These are phyloP conservation scores for Omphalea diandra DNA, from an alignment of 441 rosid genomes.

Conservation along the genomic window DNA sequence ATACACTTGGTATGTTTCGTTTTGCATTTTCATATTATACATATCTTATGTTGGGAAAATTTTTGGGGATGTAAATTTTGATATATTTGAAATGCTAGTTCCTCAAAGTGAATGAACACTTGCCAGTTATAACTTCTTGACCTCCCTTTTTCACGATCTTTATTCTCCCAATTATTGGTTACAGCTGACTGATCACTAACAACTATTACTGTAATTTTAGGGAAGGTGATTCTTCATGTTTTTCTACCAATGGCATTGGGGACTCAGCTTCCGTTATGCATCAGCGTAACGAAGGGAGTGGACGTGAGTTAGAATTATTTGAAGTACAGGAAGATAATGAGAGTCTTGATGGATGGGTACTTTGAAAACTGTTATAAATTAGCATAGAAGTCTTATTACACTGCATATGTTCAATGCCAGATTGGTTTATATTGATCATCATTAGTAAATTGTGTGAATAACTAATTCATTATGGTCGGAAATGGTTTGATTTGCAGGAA, in stretches of 20 bases:
- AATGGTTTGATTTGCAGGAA: constrained; percentile 44
- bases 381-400: constrained; percentile 3
- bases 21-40: not conserved
- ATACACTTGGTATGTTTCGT: constrained; percentile 23
- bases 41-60: not conserved
- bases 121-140: not conserved
- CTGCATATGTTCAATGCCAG: not conserved
- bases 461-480: constrained; percentile 14
- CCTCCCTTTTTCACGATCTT: constrained; percentile 2
- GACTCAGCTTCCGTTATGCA: constrained; percentile 16
- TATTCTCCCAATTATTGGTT: constrained; percentile 14
- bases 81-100: not conserved
- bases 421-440: not conserved
- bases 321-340: constrained; percentile 31
- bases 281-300: constrained; percentile 31
- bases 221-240: constrained; percentile 22
- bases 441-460: constrained; percentile 14
- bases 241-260: constrained; percentile 29
- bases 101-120: not conserved
- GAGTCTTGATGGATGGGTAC: not conserved
- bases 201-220: not conserved
- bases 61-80: not conserved
- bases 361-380: constrained; percentile 41
- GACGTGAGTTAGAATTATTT: constrained; percentile 30
- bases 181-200: not conserved